These are phyloP conservation scores for Nothophaeocryptopus gaeumannii DNA, from an alignment of 2,329 filamentous ascomycete genomes.

Conservation along the genomic window DNA sequence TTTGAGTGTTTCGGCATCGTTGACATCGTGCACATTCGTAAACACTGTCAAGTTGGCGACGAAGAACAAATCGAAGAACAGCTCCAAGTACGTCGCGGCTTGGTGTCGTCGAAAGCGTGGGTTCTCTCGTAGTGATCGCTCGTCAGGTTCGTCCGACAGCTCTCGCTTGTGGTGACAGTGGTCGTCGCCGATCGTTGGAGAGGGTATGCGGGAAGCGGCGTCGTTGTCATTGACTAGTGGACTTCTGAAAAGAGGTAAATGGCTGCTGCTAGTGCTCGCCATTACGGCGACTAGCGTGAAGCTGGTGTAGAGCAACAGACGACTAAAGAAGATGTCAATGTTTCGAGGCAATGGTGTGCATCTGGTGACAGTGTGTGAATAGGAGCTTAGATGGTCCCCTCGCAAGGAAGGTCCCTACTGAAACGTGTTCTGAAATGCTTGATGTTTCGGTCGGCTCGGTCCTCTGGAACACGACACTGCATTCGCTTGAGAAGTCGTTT, in stretches of 20 bases:
- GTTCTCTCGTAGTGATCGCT: not conserved
- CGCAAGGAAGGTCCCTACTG: too few species aligned
- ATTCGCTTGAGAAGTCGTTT: too few species aligned
- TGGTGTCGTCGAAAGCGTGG: slow-evolving; percentile 28
- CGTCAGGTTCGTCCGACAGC: not conserved
- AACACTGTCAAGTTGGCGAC: slow-evolving; percentile 66
- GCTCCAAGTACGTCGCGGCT: slow-evolving; percentile 56
- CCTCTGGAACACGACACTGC: too few species aligned
- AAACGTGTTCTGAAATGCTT: too few species aligned
- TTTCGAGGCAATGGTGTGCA: too few species aligned
- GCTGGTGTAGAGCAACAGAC: too few species aligned
- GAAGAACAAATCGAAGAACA: slow-evolving; percentile 62
- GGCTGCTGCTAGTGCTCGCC: slow-evolving; percentile 2
- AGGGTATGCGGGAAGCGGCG: not conserved
- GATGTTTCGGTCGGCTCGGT: too few species aligned
- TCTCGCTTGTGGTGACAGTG: not conserved
- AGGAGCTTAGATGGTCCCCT: too few species aligned
- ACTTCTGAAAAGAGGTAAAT: slow-evolving; percentile 1
- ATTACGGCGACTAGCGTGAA: not conserved
- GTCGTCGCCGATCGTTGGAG: not conserved
- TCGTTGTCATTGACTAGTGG: not conserved
- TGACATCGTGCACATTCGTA: slow-evolving; percentile 55
- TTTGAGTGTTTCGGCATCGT: slow-evolving; percentile 42
- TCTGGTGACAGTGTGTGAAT: too few species aligned
- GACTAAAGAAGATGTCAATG: too few species aligned